Percentiles rank a stretch among this genome's conserved stretches.
phyloP scores from a whole-genome alignment of 148 eudicot genomes.

The Tetragonia tetragonoides region DNA sequence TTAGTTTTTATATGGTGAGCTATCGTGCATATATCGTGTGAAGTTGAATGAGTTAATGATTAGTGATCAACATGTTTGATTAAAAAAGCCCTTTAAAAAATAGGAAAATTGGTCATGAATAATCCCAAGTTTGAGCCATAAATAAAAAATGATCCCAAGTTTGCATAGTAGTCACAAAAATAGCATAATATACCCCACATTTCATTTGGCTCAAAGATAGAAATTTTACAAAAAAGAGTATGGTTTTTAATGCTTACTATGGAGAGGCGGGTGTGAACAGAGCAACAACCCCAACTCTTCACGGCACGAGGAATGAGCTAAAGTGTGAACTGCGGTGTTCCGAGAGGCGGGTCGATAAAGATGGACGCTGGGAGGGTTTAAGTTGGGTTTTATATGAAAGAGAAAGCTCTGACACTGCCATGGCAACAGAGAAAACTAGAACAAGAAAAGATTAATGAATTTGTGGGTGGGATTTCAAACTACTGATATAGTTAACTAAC shows the following conservation, averaged over 20 bases:
- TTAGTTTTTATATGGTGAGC: too few relatives aligned
- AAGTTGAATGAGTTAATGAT: too few relatives aligned
- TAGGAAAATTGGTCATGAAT: too few relatives aligned
- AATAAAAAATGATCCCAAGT: too few relatives aligned
- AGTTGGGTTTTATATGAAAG: conserved; percentile 38
- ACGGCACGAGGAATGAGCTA: conserved; percentile 28
- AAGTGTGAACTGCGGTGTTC: conserved; percentile 24
- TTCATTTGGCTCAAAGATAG: not conserved
- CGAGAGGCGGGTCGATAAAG: conserved; percentile 34
- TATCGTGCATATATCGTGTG: too few relatives aligned
- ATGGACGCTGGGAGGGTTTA: conserved; percentile 39
- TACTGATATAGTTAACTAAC: too few relatives aligned
- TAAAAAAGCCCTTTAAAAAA: too few relatives aligned
- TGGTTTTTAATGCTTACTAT: conserved; percentile 32
- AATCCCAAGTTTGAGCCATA: too few relatives aligned
- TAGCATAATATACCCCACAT: not conserved
- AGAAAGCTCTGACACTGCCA: conserved; percentile 73
- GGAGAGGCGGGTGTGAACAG: conserved; percentile 59
- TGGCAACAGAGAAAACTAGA: conserved; percentile 26
- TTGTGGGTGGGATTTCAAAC: too few relatives aligned
- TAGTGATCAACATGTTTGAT: too few relatives aligned
- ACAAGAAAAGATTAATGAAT: not conserved
- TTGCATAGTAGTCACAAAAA: too few relatives aligned
- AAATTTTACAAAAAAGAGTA: not conserved
- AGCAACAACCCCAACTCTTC: conserved; percentile 48